Evolutionary conservation across 2,329 filamentous ascomycete genomes (phyloP).

Genomic region (Colletotrichum chlorophyti): DNA sequence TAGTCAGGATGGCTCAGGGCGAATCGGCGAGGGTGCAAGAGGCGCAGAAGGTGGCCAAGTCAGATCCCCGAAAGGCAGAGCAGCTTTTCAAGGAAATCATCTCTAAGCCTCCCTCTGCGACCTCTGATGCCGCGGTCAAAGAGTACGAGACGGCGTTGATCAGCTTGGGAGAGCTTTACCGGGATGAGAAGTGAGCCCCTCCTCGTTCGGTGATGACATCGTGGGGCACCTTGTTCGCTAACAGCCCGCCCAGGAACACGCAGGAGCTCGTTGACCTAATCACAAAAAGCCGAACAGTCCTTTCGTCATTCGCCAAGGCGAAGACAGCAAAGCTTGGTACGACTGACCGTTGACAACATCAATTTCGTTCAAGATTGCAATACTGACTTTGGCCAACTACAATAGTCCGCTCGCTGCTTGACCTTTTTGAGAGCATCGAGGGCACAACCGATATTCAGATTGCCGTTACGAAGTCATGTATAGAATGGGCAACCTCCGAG

Average conservation of each 20-base stretch:
- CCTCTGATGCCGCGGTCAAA: conserved; percentile 81
- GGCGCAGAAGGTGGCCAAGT: conserved; percentile 83
- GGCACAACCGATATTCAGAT: conserved; percentile 95
- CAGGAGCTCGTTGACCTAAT: conserved; percentile 89
- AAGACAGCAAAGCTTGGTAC: conserved; percentile 98
- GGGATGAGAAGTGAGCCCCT: conserved; percentile 76
- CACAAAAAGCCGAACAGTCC: conserved; percentile 85
- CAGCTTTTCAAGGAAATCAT: conserved; percentile 89
- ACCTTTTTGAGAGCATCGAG: conserved; percentile 92
- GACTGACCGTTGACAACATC: conserved; percentile 35
- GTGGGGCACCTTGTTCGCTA: conserved; percentile 13
- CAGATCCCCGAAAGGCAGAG: conserved; percentile 84
- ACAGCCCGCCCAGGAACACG: conserved; percentile 63
- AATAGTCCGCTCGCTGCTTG: conserved; percentile 97
- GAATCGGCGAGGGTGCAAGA: conserved; percentile 78
- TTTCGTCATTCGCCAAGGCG: conserved; percentile 97
- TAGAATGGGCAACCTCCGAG: conserved; percentile 97
- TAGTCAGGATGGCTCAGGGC: conserved; percentile 58
- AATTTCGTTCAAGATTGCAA: neutral
- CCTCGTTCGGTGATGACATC: conserved; percentile 35
- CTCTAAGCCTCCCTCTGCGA: conserved; percentile 81
- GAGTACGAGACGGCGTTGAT: conserved; percentile 92
- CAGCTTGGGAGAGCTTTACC: conserved; percentile 89
- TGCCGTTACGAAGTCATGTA: conserved; percentile 95
- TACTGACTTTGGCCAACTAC: conserved; percentile 12